A percentile compares a stretch with the other conserved stretches of the same genome.
Evolutionary conservation across 345 rosid genomes (phyloP).

Genomic region (Syzygium aromaticum): DNA sequence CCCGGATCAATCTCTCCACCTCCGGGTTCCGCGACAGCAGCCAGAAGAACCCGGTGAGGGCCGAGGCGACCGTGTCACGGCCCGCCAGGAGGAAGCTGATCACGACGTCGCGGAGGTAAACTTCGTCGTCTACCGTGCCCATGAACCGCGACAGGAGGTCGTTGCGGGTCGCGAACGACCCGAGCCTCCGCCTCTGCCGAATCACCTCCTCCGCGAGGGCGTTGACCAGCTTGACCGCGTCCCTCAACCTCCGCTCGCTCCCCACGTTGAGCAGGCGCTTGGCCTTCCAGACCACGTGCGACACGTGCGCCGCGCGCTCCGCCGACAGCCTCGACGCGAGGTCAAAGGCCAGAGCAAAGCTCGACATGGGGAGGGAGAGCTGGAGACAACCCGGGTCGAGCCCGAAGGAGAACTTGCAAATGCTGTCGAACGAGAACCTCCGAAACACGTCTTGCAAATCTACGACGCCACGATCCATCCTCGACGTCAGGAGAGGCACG

Average conservation of each 20-base stretch:
- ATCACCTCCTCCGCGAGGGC: slow-evolving; percentile 39
- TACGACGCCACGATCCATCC: neutral
- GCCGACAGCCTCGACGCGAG: slow-evolving; percentile 44
- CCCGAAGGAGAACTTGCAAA: slow-evolving; percentile 59
- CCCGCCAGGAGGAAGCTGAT: slow-evolving; percentile 69
- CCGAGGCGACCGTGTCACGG: slow-evolving; percentile 68
- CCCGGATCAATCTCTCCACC: slow-evolving; percentile 35
- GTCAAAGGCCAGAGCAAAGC: slow-evolving; percentile 53
- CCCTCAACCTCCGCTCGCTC: slow-evolving; percentile 42
- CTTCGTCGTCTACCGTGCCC: slow-evolving; percentile 38
- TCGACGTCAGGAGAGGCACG: slow-evolving; percentile 25
- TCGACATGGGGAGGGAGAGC: slow-evolving; percentile 33
- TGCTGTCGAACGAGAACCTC: slow-evolving; percentile 58
- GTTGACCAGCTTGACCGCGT: slow-evolving; percentile 37
- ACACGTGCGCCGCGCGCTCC: slow-evolving; percentile 33
- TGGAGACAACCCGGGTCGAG: slow-evolving; percentile 50
- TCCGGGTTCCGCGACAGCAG: slow-evolving; percentile 35
- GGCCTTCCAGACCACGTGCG: slow-evolving; percentile 42
- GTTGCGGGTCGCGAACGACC: slow-evolving; percentile 9
- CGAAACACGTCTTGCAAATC: slow-evolving; percentile 62
- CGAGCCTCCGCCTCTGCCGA: slow-evolving; percentile 24
- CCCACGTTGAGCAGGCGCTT: slow-evolving; percentile 46
- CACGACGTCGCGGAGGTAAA: slow-evolving; percentile 55
- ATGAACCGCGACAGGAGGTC: slow-evolving; percentile 67
- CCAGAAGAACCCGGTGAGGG: slow-evolving; percentile 59